A percentile compares a stretch with the other conserved stretches of the same genome.
Conservation (phyloP, 208 protist genomes). For the Leishmania braziliensis region DNA sequence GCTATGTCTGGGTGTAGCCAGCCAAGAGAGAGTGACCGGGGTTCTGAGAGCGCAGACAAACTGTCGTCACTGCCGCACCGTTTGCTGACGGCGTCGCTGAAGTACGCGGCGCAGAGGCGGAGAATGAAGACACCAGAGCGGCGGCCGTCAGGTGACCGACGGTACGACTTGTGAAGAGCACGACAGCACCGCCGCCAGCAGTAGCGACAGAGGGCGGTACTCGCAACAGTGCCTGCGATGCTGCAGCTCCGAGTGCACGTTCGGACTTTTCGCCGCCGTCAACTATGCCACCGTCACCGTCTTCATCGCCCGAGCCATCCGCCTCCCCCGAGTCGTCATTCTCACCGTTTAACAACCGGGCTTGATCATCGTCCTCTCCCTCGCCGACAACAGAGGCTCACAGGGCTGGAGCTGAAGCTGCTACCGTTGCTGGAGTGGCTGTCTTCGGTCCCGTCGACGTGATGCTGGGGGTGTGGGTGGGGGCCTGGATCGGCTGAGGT, state of each 20-base stretch:
- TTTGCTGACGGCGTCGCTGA: not conserved
- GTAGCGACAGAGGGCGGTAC: not conserved
- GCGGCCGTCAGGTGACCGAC: constrained; percentile 6
- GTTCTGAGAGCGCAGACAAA: no score
- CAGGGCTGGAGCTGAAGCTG: not conserved
- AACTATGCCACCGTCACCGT: not conserved
- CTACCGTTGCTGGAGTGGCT: not conserved
- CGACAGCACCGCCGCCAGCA: not conserved
- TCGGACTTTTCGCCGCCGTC: not conserved
- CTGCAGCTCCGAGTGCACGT: not conserved
- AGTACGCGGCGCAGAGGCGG: not conserved
- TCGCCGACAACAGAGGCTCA: not conserved
- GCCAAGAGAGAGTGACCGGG: constrained; percentile 4
- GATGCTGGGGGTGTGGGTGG: no score
- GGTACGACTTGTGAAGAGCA: constrained; percentile 19
- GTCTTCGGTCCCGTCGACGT: not conserved
- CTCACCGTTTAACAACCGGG: not conserved
- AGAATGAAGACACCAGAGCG: not conserved
- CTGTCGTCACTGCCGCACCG: no score
- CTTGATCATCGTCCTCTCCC: not conserved
- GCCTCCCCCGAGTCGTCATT: not conserved
- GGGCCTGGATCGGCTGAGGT: not conserved
- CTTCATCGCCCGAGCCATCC: not conserved
- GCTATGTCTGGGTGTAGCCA: constrained; percentile 15
- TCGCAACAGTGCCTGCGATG: not conserved